Evolutionary conservation across 2,329 filamentous ascomycete genomes (phyloP), one percentile per base, ranked within the genome.

Genomic region (Ceratocystis albifundus): DNA sequence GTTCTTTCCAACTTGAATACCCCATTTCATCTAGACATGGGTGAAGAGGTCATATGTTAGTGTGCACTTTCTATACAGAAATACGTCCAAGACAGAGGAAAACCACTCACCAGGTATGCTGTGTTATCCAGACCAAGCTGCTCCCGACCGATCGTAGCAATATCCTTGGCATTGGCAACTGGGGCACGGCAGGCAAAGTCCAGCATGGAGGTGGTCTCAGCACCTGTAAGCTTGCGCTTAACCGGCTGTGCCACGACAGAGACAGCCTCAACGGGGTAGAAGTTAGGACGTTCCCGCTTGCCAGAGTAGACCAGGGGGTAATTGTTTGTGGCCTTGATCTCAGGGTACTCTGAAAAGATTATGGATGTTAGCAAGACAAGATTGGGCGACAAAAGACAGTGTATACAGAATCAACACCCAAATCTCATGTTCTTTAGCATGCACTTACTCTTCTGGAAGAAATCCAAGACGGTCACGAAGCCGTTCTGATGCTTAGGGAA

Each of bases 191-290:
- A 89, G 1, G 90, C 87, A 72, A 90, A 89, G 0, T 76, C 76
- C 59, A 93, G 84, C 89, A 94, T 92, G 0, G 76, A 71, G 0
- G 80, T 78, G 0, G 87, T 88, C 71, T 93, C 87, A 0, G 78
- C 74, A 0, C 80, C 77, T 0, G 73, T 79, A 17, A 92, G 77
- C 71, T 85, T 84, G 80, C 83, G 44, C 61, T 66, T 68, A 4
- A 85, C 79, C 0, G 81, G 74, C 71, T 94, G 89, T 0, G 82
- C 79, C 7, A 84, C 72, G 2, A 94, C 80, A 3, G 77, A 74
- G 69, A 88, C 85, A 4, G 85, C 76, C 72, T 92, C 87, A 0
- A 83, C 81, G 0, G 88, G 88, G 46, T 89, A 74, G 70, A 88
- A 90, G 0, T 78, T 78, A 0, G 88, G 86, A 10, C 80, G 81